Evolutionary conservation across 1,284 basidiomycete genomes (phyloP).

Genomic region (Puccinia novopanici): DNA sequence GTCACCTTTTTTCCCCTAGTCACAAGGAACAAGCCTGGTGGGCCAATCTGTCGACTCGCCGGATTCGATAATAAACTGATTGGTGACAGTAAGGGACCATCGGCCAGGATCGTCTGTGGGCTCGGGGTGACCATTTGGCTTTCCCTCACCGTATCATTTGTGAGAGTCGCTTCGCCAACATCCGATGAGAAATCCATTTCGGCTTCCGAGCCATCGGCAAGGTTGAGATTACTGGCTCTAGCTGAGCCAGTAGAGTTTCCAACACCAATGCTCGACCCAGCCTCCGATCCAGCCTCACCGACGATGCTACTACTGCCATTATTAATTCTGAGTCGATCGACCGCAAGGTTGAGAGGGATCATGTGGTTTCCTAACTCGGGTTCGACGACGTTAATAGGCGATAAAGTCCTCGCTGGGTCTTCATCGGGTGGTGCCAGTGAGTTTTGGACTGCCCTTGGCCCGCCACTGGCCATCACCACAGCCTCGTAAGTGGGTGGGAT

Average conservation of each 20-base stretch:
- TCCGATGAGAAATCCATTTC: conserved; percentile 3
- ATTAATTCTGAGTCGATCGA: conserved; percentile 21
- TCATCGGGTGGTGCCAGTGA: conserved; percentile 13
- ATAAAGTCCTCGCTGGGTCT: conserved; percentile 11
- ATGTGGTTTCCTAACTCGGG: conserved; percentile 10
- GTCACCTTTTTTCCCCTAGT: conserved; percentile 80
- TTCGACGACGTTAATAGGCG: conserved; percentile 34
- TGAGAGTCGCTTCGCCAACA: conserved; percentile 3
- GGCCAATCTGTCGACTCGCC: conserved; percentile 69
- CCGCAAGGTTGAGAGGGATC: conserved; percentile 23
- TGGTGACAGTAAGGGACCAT: conserved; percentile 67
- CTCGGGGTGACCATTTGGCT: neutral
- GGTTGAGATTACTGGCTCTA: neutral
- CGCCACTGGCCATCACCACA: conserved; percentile 59
- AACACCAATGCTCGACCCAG: conserved; percentile 5
- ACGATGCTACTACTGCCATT: conserved; percentile 13
- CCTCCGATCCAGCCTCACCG: conserved; percentile 16
- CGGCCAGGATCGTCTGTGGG: conserved; percentile 18
- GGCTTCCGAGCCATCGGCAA: neutral
- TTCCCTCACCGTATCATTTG: neutral
- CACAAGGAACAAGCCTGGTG: conserved; percentile 80
- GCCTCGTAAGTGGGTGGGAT: conserved; percentile 84
- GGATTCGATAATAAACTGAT: conserved; percentile 78
- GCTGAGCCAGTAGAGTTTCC: neutral
- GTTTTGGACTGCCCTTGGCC: conserved; percentile 12